phyloP scores from a whole-genome alignment of 73 alveolate species.

The Stentor roeselii region DNA sequence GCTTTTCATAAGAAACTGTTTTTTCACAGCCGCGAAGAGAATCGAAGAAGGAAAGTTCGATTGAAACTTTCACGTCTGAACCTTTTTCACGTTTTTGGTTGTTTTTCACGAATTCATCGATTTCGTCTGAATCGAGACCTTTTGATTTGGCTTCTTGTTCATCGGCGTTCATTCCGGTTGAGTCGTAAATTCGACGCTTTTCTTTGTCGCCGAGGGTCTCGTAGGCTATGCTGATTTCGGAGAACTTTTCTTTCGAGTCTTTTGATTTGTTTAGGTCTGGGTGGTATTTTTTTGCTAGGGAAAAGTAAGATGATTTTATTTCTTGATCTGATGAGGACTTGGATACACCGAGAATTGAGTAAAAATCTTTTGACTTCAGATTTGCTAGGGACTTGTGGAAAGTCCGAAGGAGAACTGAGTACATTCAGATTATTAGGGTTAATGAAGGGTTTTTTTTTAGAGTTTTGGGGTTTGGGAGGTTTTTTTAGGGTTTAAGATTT shows the following conservation, averaged over 20 bases:
- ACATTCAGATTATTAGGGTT: no score
- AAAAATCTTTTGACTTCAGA: conserved; percentile 25
- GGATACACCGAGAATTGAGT: conserved; percentile 47
- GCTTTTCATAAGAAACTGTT: conserved; percentile 48
- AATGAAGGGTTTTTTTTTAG: no score
- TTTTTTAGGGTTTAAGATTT: no score
- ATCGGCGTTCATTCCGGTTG: background rate
- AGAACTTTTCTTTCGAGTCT: conserved; percentile 43
- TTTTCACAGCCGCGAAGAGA: conserved; percentile 72
- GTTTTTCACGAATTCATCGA: conserved; percentile 37
- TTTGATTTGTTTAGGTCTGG: conserved; percentile 56
- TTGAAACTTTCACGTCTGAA: conserved; percentile 45
- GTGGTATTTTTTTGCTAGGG: conserved; percentile 65
- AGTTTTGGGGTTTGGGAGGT: no score
- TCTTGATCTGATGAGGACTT: conserved; percentile 39
- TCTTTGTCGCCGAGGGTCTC: conserved; percentile 40
- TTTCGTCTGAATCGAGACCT: conserved; percentile 24
- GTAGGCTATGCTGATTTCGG: conserved; percentile 49
- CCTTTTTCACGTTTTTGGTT: conserved; percentile 51
- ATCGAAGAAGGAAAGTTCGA: conserved; percentile 75
- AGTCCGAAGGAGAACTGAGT: no score
- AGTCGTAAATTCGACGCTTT: conserved; percentile 40
- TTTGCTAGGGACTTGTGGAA: background rate
- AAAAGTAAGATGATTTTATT: conserved; percentile 51
- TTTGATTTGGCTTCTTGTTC: background rate